Evolutionary conservation across 2,329 filamentous ascomycete species (phyloP).

Genomic region (Diaporthe helianthi): DNA sequence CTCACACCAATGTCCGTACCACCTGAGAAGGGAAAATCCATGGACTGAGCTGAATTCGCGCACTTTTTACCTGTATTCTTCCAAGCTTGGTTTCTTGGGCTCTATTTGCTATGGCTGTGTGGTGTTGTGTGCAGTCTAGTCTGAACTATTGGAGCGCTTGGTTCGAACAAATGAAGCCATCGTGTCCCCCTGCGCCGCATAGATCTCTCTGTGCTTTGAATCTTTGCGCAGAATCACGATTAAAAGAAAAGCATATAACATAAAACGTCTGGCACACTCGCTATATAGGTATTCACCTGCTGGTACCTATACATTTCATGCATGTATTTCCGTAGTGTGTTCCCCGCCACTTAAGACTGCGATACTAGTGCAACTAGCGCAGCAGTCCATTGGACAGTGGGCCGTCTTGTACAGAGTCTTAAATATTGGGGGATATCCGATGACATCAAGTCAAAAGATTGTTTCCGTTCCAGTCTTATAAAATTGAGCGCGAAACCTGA

Average conservation of each 20-base stretch:
- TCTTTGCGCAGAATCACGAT: not conserved
- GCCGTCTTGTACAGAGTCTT: not conserved
- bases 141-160: not conserved
- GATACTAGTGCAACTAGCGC: not conserved
- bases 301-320: not conserved
- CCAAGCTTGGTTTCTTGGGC: not conserved
- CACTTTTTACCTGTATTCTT: not conserved
- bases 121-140: not conserved
- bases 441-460: not conserved
- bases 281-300: not conserved
- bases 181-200: not conserved
- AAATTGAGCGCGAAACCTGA: not conserved
- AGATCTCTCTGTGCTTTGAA: not conserved
- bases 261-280: not conserved
- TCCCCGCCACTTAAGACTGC: not conserved
- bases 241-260: not conserved
- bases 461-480: not conserved
- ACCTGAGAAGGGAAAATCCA: not conserved
- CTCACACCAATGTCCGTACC: not conserved
- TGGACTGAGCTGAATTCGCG: too few species aligned
- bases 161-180: not conserved
- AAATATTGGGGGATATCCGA: not conserved
- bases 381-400: not conserved
- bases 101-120: not conserved
- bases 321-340: not conserved